These are phyloP conservation scores for Hibiscus mutabilis DNA, from an alignment of 345 rosid genomes.

Conservation along the genomic window DNA sequence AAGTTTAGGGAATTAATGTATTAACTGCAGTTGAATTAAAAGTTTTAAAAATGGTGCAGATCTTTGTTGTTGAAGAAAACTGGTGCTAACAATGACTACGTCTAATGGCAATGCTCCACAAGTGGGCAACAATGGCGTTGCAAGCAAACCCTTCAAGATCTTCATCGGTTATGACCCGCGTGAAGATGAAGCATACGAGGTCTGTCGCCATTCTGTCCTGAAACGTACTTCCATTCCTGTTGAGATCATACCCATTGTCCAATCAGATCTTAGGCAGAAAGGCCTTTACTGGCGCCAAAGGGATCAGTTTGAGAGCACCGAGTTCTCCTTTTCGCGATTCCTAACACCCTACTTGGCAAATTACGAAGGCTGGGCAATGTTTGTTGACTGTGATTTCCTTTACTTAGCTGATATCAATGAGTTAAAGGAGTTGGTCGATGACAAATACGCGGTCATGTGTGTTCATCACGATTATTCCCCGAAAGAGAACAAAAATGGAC, in stretches of 20 bases:
- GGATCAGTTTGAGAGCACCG: slow-evolving; percentile 84
- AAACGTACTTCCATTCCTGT: slow-evolving; percentile 80
- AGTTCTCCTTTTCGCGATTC: slow-evolving; percentile 90
- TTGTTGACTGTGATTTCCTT: slow-evolving; percentile 93
- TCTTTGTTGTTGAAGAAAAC: neutral
- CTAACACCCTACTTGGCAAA: slow-evolving; percentile 74
- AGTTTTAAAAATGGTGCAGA: neutral
- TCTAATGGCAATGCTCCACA: slow-evolving; percentile 24
- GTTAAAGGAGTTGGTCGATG: slow-evolving; percentile 64
- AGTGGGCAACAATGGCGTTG: slow-evolving; percentile 16
- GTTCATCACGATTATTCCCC: slow-evolving; percentile 94
- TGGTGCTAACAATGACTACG: slow-evolving; percentile 23
- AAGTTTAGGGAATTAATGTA: neutral
- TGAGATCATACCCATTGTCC: slow-evolving; percentile 70
- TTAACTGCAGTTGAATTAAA: neutral
- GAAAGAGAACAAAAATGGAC: slow-evolving; percentile 91
- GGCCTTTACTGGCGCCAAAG: slow-evolving; percentile 83
- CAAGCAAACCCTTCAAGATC: slow-evolving; percentile 50
- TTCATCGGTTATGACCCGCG: slow-evolving; percentile 93
- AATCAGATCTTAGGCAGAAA: slow-evolving; percentile 64
- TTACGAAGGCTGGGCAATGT: slow-evolving; percentile 94
- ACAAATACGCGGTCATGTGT: slow-evolving; percentile 88
- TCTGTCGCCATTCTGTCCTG: slow-evolving; percentile 63
- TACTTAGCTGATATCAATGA: slow-evolving; percentile 79
- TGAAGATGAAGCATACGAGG: slow-evolving; percentile 82